Percentiles rank a stretch among this genome's conserved stretches.
These are phyloP conservation scores for Dictyostelium purpureum DNA, from an alignment of 78 protist genomes.

Conservation along the genomic window DNA sequence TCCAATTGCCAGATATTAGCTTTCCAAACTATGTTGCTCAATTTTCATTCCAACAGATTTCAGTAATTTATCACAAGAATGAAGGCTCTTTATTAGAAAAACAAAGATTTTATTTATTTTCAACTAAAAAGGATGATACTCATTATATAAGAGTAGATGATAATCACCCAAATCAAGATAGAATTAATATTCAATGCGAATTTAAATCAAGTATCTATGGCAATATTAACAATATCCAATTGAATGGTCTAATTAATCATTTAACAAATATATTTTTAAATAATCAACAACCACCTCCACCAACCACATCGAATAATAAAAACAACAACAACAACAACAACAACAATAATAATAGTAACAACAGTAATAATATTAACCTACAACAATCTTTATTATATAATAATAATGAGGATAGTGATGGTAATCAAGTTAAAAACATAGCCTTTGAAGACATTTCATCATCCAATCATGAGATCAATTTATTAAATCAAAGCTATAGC, in stretches of 20 bases:
- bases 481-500: not conserved
- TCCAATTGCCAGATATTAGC: conserved; percentile 1
- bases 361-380: not conserved
- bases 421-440: not conserved
- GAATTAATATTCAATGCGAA: conserved; percentile 7
- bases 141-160: conserved; percentile 13
- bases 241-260: conserved; percentile 9
- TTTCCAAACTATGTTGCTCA: conserved; percentile 6
- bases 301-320: not conserved
- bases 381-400: not conserved
- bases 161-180: not conserved
- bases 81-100: not conserved
- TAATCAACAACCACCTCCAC: not conserved
- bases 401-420: too few species aligned
- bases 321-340: not conserved
- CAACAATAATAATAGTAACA: not conserved
- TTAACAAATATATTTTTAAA: conserved; percentile 13
- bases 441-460: not conserved
- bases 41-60: conserved; percentile 16
- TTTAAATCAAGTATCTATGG: conserved; percentile 3
- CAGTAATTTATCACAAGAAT: not conserved
- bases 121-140: conserved; percentile 22
- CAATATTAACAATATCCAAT: not conserved
- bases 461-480: too few species aligned
- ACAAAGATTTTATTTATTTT: conserved; percentile 15